Base-by-base conservation (phyloP, 1,284 basidiomycete species). In the Bjerkandera adusta region DNA sequence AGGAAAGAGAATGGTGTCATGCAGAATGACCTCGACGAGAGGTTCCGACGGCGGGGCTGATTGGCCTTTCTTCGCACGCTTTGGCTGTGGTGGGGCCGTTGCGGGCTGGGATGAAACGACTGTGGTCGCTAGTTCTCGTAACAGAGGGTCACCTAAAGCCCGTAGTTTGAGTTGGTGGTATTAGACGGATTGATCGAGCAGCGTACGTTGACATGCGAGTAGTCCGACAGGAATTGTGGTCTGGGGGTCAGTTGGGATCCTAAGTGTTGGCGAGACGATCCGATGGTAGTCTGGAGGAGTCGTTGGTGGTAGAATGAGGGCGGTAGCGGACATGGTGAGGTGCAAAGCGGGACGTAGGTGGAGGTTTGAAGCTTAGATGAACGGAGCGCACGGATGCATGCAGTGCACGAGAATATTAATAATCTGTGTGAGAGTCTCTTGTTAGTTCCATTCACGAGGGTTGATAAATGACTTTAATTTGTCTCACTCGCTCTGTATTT, bases 1-100 rank as follows among this genome's bases (percentile, higher is more conserved):
- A 0, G 92, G 92, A 59, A 94, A 94, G 36, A 92, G 76, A n/a
- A 91, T 74, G 1, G 89, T 92, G 63, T 94, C 92, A 50, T 85
- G 81, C 32, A 90, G 67, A 52, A 87, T 73, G 3, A 94, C 69
- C 54, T 85, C 79, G 26, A 85, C 68, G 13, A 80, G 64, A 4
- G 77, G 74, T 1, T 74, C 69, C n/a, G 73, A 56, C 26, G 68
- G 62, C 11, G 74, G 69, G 8, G 75, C 58, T n/a, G 75, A 65
- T 58, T 81, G 80, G 60, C 81, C 82, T 7, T 65, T 63, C 60
- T 73, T 75, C 38, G 67, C 64, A 25, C 67, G 65, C 48, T 77
- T 79, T 59, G 77, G 76, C 18, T 64, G 62, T 11, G 71, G 59
- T 1, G 64, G 61, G 3, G 71, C 68, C 46, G 76, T 71, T 37